phyloP scores from a whole-genome alignment of 495 filamentous ascomycete genomes.

The Bryoglossum gracile region DNA sequence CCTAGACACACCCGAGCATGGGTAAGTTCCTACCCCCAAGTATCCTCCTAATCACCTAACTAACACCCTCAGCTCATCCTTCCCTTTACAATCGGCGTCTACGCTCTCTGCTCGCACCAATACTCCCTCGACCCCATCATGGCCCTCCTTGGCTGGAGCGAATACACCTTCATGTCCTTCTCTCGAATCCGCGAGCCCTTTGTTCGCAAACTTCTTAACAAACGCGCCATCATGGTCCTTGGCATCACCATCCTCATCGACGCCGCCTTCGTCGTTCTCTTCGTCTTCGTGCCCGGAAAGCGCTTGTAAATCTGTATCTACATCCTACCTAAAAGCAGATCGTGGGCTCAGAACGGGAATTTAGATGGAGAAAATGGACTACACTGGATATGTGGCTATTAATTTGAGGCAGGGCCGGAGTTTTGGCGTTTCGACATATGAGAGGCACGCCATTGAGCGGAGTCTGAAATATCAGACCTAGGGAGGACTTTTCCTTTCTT shows the following conservation, averaged over 20 bases:
- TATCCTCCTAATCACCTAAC: too few relatives aligned
- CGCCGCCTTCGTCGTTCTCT: conserved; percentile 68
- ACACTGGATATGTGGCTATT: too few relatives aligned
- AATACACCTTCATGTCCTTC: conserved; percentile 92
- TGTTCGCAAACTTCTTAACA: conserved; percentile 72
- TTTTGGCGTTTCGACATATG: too few relatives aligned
- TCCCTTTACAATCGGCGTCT: conserved; percentile 87
- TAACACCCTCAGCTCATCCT: conserved; percentile 64
- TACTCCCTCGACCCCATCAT: conserved; percentile 90
- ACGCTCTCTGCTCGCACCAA: conserved; percentile 82
- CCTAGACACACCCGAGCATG: conserved; percentile 67
- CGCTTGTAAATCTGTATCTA: conserved; percentile 55
- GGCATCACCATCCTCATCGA: conserved; percentile 65
- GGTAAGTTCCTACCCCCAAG: conserved; percentile 45
- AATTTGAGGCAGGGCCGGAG: too few relatives aligned
- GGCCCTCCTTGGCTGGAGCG: conserved; percentile 81
- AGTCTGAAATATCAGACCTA: too few relatives aligned
- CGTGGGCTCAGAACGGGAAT: background rate
- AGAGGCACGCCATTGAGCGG: too few relatives aligned
- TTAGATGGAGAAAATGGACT: conserved; percentile 11
- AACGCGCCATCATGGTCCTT: conserved; percentile 72
- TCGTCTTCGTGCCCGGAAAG: conserved; percentile 89
- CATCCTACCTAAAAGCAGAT: background rate
- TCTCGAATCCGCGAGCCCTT: conserved; percentile 80
- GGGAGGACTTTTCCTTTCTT: too few relatives aligned